These are phyloP conservation scores for Salinomyces thailandicus DNA, from an alignment of 2,329 filamentous ascomycete species.

Conservation along the genomic window DNA sequence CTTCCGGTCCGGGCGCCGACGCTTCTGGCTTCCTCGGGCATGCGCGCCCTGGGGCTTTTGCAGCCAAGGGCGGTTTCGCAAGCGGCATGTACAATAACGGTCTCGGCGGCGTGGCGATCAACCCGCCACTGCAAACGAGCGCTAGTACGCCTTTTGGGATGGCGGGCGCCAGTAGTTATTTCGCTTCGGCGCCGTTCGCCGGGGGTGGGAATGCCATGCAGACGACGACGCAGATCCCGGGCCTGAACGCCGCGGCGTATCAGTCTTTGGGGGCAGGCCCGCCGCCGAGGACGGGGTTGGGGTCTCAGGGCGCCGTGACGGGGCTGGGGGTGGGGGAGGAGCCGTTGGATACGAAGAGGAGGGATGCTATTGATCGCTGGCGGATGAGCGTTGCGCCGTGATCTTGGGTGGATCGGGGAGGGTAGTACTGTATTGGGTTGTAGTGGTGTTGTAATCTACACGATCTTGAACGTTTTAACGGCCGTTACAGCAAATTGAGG, in stretches of 20 bases:
- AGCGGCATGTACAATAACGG: constrained; percentile 15
- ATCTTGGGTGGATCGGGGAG: too few species aligned
- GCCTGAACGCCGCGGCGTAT: constrained; percentile 3
- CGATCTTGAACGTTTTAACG: too few species aligned
- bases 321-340: constrained; percentile 14
- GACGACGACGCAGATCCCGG: neutral
- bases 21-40: constrained; percentile 9
- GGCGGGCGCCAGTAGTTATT: constrained; percentile 11
- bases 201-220: constrained; percentile 7
- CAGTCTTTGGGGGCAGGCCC: neutral
- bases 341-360: constrained; percentile 40
- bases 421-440: too few species aligned
- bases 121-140: constrained; percentile 6
- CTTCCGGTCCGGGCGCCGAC: neutral
- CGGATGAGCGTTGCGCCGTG: constrained; percentile 34
- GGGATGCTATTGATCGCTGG: constrained; percentile 51
- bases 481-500: too few species aligned
- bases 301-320: constrained; percentile 7
- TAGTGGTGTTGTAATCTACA: too few species aligned
- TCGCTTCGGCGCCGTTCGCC: constrained; percentile 20
- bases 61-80: constrained; percentile 26
- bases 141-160: constrained; percentile 11
- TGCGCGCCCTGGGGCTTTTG: constrained; percentile 7
- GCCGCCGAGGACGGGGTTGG: constrained; percentile 6
- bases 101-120: constrained; percentile 6